Evolutionary conservation across 1,284 basidiomycete species (phyloP).

Genomic region (Apiotrichum sp.): DNA sequence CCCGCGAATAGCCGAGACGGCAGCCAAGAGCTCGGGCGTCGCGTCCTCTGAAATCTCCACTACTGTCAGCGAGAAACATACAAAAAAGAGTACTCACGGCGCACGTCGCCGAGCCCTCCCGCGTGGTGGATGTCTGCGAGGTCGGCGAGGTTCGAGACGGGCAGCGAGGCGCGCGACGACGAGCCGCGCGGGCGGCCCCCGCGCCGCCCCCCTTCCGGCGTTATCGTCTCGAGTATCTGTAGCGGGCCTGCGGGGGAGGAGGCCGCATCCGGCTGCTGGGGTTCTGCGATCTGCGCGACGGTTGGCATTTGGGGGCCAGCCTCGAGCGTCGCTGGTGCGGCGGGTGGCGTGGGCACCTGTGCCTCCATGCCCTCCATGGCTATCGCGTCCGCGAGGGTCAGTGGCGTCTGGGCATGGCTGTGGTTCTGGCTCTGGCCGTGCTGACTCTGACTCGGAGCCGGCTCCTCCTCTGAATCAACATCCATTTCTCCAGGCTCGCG

Average conservation of each 20-base stretch:
- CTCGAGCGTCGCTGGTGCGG: not conserved
- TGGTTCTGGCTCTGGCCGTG: no score
- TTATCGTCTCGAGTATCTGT: not conserved
- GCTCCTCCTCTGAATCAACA: not conserved
- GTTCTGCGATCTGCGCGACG: no score
- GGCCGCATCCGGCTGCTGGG: no score
- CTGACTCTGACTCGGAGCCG: no score
- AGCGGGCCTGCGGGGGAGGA: no score
- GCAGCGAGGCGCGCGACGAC: conserved; percentile 3
- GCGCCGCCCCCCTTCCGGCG: not conserved
- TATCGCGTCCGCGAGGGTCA: no score
- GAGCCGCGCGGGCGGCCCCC: conserved; percentile 2
- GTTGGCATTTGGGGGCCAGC: no score
- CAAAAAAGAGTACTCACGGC: conserved; percentile 3
- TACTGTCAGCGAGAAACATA: conserved; percentile 3
- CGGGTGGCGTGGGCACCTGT: not conserved
- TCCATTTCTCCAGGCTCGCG: not conserved
- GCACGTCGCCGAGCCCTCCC: conserved; percentile 11
- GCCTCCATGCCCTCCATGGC: no score
- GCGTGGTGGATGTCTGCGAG: conserved; percentile 16
- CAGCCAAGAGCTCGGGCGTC: conserved; percentile 10
- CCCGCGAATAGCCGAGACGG: conserved; percentile 12
- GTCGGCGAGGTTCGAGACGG: conserved; percentile 9
- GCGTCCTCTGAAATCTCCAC: conserved; percentile 15
- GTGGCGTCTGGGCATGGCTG: no score